Conservation (phyloP, 176 grass and related monocot genomes). For the Lolium multiflorum region DNA sequence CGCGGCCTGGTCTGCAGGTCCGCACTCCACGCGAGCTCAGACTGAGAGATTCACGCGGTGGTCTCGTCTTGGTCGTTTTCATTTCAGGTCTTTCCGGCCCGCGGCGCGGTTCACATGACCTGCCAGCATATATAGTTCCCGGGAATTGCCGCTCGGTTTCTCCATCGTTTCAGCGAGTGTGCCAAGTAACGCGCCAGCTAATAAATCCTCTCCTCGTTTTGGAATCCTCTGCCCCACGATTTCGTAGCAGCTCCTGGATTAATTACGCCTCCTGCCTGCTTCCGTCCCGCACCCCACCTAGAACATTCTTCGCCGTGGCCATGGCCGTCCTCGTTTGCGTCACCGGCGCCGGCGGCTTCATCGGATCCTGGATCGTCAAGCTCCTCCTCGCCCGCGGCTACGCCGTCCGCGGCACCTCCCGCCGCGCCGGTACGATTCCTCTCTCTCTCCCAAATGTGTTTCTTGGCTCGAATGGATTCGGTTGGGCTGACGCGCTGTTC, state of each 20-base stretch:
- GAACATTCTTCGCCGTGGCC: background rate
- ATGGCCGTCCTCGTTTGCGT: slow-evolving; percentile 61
- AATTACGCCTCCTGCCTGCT: background rate
- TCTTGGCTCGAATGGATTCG: background rate
- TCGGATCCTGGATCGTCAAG: slow-evolving; percentile 73
- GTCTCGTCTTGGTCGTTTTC: slow-evolving; percentile 5
- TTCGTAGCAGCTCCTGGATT: background rate
- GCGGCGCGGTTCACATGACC: background rate
- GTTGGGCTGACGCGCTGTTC: background rate
- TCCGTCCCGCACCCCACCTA: background rate
- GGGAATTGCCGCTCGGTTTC: slow-evolving; percentile 27
- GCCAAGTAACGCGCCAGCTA: background rate
- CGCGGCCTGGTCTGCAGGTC: background rate
- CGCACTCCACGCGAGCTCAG: background rate
- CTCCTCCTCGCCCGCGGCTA: slow-evolving; percentile 61
- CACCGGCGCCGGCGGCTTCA: slow-evolving; percentile 72
- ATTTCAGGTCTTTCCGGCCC: background rate
- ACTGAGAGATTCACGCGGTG: slow-evolving; percentile 7
- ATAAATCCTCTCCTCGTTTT: background rate
- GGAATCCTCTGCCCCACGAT: background rate
- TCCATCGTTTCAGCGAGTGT: slow-evolving; percentile 3
- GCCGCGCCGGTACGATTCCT: slow-evolving; percentile 40
- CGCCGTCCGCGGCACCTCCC: slow-evolving; percentile 66
- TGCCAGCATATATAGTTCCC: background rate
- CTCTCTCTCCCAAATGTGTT: background rate